Evolutionary conservation across 164 flowering plant species (phyloP).

Genomic region (Stephania yunnanensis): DNA sequence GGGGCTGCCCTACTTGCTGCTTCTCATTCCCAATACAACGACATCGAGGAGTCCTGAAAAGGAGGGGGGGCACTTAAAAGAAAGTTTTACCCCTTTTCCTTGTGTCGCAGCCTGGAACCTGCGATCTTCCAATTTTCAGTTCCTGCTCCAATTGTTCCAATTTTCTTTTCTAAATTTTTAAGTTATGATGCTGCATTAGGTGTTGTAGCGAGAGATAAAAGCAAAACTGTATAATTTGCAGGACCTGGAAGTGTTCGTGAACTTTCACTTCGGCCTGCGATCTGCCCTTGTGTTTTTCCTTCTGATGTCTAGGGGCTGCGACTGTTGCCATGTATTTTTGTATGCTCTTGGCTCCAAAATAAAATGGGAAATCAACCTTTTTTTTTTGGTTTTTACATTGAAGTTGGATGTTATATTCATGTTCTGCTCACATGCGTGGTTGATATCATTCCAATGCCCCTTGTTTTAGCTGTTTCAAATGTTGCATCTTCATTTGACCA

Average conservation of each 20-base stretch:
- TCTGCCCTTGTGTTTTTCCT: conserved; percentile 3
- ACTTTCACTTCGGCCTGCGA: conserved; percentile 14
- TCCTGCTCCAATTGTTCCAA: conserved; percentile 5
- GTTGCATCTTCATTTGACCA: no score
- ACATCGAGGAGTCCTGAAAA: conserved; percentile 41
- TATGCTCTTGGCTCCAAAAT: conserved; percentile 15
- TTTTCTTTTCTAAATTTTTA: conserved; percentile 11
- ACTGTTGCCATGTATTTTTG: background rate
- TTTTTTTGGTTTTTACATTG: background rate
- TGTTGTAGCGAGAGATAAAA: conserved; percentile 11
- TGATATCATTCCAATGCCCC: no score
- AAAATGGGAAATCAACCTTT: conserved; percentile 20
- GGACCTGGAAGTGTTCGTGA: conserved; percentile 14
- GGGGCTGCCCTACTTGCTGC: conserved; percentile 97
- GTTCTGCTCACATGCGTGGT: no score
- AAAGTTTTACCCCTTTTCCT: background rate
- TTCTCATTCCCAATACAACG: conserved; percentile 76
- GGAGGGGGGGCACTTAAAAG: background rate
- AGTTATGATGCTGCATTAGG: conserved; percentile 23
- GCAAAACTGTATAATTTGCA: conserved; percentile 11
- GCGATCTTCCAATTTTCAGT: background rate
- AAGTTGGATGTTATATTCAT: no score
- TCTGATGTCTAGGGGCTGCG: background rate
- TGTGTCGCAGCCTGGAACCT: conserved; percentile 9
- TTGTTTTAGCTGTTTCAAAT: no score